Base-by-base conservation (phyloP, 805 yeast genomes). In the Candida qinlingensis region DNA sequence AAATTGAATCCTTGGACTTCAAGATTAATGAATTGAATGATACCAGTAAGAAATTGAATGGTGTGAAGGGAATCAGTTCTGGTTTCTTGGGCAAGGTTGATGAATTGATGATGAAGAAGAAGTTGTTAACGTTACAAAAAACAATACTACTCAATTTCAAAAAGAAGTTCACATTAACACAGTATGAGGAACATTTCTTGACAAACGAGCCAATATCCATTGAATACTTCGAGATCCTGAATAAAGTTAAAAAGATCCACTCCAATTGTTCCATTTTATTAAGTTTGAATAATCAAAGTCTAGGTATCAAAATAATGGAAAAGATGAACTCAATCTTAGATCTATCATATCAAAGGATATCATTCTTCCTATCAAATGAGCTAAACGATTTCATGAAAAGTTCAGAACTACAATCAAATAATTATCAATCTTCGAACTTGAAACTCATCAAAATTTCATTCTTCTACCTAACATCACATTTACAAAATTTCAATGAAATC, bases 251-350 rank as follows among this genome's bases (percentile, higher is more conserved):
- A 55, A 58, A 62, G 36, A 84, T 91, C 30, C 81, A 83, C 60
- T 73, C 76, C 34, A 79, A 83, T 49, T 83, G 96, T 44, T 81
- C 86, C 42, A 75, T 83, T 19, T 68, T 94, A 31, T 72, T 94
- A 27, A 79, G 89, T 5, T 74, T 83, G 58, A 83, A 85, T 34
- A 82, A 85, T 56, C 83, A 83, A 13, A 71, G 72, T 42, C 68
- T 86, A 12, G 95, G 96, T 1, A 61, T 76, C 28, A 77, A 79
- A 34, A 78, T 90, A 38, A 79, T 88, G 77, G 67, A 72, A 9
- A 75, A 80, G 56, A 75, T 80, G 67, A 74, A 77, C 27, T 67
- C 65, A 9, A 64, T 80, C 33, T 69, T 86, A 30, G 77, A 77
- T 38, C 51, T 67, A 13, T 81, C 85, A 2, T 76, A 76, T 51